Conservation (phyloP, 805 yeast genomes). For the Kuraishia floccosa region DNA sequence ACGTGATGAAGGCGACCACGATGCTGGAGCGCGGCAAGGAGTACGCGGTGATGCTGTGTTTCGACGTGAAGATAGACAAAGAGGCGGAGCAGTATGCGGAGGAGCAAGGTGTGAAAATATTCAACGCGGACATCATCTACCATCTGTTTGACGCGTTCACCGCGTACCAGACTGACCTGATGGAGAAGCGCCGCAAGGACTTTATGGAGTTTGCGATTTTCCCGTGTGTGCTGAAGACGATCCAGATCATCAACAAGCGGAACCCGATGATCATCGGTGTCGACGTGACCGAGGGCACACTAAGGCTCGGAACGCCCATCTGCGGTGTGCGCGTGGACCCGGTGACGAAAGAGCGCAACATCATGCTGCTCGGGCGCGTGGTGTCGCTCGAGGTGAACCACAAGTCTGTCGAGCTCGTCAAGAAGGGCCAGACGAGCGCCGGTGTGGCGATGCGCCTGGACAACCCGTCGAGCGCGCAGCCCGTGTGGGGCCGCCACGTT, state of each 20-base stretch:
- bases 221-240: conserved; percentile 91
- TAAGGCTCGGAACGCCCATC: conserved; percentile 89
- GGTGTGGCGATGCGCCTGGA: conserved; percentile 99
- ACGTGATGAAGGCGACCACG: conserved; percentile 93
- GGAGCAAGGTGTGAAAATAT: conserved; percentile 83
- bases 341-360: conserved; percentile 58
- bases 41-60: conserved; percentile 95
- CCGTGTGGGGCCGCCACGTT: conserved; percentile 98
- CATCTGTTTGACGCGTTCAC: conserved; percentile 93
- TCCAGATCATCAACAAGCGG: conserved; percentile 96
- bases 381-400: conserved; percentile 94
- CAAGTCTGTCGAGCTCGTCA: conserved; percentile 64
- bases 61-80: conserved; percentile 93
- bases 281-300: conserved; percentile 85
- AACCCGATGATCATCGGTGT: conserved; percentile 99
- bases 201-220: conserved; percentile 80
- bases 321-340: conserved; percentile 90
- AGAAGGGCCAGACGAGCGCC: conserved; percentile 92
- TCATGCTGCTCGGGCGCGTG: conserved; percentile 77
- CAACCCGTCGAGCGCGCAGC: conserved; percentile 84
- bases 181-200: conserved; percentile 86
- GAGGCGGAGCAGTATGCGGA: conserved; percentile 98
- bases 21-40: conserved; percentile 97
- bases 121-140: conserved; percentile 93
- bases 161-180: conserved; percentile 77